Conservation (phyloP, 1,284 basidiomycete species). For the Boletellus deceptivus region DNA sequence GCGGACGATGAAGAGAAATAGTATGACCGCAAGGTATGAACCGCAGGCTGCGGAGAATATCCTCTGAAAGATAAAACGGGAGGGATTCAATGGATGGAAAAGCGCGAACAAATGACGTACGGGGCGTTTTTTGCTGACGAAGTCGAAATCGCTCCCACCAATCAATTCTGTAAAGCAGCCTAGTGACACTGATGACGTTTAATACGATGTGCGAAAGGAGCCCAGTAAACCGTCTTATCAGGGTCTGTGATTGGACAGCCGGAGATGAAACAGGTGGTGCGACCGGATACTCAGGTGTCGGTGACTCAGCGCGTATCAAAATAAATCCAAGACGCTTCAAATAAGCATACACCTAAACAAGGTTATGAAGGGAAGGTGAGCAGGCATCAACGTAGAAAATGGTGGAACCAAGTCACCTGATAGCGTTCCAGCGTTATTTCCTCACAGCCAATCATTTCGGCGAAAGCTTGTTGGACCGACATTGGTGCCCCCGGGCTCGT, state of each 20-base stretch:
- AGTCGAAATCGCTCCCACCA: conserved; percentile 66
- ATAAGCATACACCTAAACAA: conserved; percentile 81
- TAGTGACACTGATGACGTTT: conserved; percentile 24
- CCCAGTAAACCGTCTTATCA: conserved; percentile 34
- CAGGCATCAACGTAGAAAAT: background rate
- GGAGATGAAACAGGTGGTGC: conserved; percentile 36
- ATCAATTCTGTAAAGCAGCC: conserved; percentile 25
- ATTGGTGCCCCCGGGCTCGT: conserved; percentile 63
- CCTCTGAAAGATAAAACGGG: conserved; percentile 41
- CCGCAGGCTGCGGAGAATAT: conserved; percentile 70
- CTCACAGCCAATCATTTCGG: conserved; percentile 78
- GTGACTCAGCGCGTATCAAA: conserved; percentile 71
- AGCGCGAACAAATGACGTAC: conserved; percentile 9
- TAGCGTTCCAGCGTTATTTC: conserved; percentile 81
- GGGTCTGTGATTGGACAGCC: conserved; percentile 13
- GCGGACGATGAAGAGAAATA: conserved; percentile 35
- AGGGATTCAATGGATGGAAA: background rate
- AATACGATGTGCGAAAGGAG: conserved; percentile 36
- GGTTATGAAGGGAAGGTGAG: conserved; percentile 3
- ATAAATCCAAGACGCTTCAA: conserved; percentile 90
- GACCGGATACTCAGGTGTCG: conserved; percentile 56
- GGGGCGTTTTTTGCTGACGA: conserved; percentile 33
- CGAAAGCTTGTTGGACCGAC: conserved; percentile 88
- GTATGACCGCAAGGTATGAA: conserved; percentile 71
- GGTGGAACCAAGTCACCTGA: conserved; percentile 55